phyloP scores from a whole-genome alignment of 768 basidiomycete species.

The Pilatotrama ljubarskyi region DNA sequence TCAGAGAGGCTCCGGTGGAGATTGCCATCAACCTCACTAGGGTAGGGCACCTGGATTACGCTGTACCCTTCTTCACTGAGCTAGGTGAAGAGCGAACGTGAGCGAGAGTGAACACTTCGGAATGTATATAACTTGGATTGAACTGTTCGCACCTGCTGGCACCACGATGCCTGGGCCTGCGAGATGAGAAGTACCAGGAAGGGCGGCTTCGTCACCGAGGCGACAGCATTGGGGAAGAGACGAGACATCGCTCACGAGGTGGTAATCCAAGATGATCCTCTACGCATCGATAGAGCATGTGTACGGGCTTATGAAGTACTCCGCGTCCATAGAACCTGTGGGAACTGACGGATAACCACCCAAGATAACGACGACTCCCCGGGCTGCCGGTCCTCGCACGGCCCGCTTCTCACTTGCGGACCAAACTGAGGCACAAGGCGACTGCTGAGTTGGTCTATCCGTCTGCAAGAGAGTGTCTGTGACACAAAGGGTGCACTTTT shows the following conservation, averaged over 20 bases:
- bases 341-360: constrained; percentile 7
- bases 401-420: not conserved
- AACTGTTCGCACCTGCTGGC: constrained; percentile 34
- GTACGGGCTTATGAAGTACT: too few species aligned
- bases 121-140: not conserved
- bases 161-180: constrained; percentile 36
- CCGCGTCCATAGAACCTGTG: not conserved
- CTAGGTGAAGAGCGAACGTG: constrained; percentile 15
- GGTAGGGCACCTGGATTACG: constrained; percentile 35
- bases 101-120: not conserved
- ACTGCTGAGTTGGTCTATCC: too few species aligned
- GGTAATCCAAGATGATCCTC: not conserved
- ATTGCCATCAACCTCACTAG: constrained; percentile 17
- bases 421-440: too few species aligned
- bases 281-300: too few species aligned
- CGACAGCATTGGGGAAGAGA: constrained; percentile 30
- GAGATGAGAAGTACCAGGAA: constrained; percentile 34
- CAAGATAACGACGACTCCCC: not conserved
- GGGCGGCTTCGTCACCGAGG: constrained; percentile 32
- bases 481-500: too few species aligned
- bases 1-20: constrained; percentile 25
- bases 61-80: constrained; percentile 43
- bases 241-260: constrained; percentile 19
- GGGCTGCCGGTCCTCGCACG: not conserved
- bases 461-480: too few species aligned